Evolutionary conservation across 2,329 filamentous ascomycete genomes (phyloP).

Genomic region (Aspergillus cejpii): DNA sequence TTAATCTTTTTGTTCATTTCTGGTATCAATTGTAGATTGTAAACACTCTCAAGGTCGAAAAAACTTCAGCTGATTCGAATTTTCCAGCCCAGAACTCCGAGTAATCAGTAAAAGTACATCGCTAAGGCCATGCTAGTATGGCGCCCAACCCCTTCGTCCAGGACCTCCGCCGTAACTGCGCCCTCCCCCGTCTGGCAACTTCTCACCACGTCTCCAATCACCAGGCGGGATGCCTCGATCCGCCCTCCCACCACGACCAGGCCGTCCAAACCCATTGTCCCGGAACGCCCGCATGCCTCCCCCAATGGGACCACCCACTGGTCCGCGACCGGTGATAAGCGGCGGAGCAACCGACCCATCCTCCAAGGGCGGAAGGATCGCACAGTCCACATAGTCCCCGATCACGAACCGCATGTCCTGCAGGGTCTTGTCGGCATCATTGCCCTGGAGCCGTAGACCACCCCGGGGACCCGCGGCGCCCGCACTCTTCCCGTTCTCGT

Average conservation of each 20-base stretch:
- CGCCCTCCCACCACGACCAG: constrained; percentile 40
- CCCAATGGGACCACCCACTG: constrained; percentile 39
- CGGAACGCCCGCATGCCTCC: constrained; percentile 39
- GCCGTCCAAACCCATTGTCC: constrained; percentile 43
- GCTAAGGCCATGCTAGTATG: constrained; percentile 19
- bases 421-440: constrained; percentile 66
- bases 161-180: constrained; percentile 34
- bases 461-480: constrained; percentile 24
- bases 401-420: constrained; percentile 74
- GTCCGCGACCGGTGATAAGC: constrained; percentile 44
- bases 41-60: not conserved
- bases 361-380: constrained; percentile 65
- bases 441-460: constrained; percentile 43
- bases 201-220: constrained; percentile 46
- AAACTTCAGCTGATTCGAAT: not conserved
- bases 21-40: not conserved
- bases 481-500: constrained; percentile 36
- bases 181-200: constrained; percentile 37
- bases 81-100: not conserved
- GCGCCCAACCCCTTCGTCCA: constrained; percentile 37
- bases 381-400: constrained; percentile 80
- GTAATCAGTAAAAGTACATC: not conserved
- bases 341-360: constrained; percentile 66
- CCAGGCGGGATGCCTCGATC: constrained; percentile 40
- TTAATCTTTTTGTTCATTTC: too few species aligned